Base-by-base conservation (phyloP, 176 grass and related monocot species). In the Areca catechu region DNA sequence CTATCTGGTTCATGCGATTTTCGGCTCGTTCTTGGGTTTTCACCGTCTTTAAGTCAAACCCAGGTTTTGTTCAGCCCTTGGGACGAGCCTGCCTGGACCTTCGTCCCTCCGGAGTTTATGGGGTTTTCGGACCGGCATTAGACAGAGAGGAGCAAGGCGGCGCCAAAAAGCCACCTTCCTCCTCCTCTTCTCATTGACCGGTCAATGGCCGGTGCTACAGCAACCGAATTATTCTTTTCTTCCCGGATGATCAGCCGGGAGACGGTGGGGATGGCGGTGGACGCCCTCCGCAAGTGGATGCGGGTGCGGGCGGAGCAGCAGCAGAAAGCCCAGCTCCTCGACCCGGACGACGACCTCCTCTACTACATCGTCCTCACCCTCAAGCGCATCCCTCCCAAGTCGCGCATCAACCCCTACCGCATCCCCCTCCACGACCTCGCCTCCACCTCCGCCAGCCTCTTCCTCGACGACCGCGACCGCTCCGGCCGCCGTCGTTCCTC, bases 391-490 rank as follows among this genome's bases (percentile, higher is more conserved):
- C 88, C 83, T 15, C 20, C 73, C 48, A 51, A 60, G 19, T n/a
- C 60, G 28, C 24, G 57, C 29, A 29, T 50, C 57, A 87, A 60
- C 51, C 88, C 88, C 15, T 50, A 25, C 61, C 76, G 83, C 0
- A 71, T 87, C 21, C 76, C 73, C 51, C 47, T 92, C 47, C 10
- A 68, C 56, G 19, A 5, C 20, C 68, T 63, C 61, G 23, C 30
- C 4, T 63, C 71, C 25, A 56, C 76, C 50, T 88, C 85, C 71
- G 23, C 83, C 30, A 83, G 71, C 65, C 22, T 87, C 83, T 71
- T 92, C 74, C 60, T 78, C 48, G 79, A 86, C 79, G 83, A 87
- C 75, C 83, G 79, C 34, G 34, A 12, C 56, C 22, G 83, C 83
- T 67, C 83, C 78, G 79, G 80, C 79, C 79, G 83, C 72, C 79